Evolutionary conservation across 2,329 filamentous ascomycete species (phyloP).

Genomic region (Alternaria infectoria): DNA sequence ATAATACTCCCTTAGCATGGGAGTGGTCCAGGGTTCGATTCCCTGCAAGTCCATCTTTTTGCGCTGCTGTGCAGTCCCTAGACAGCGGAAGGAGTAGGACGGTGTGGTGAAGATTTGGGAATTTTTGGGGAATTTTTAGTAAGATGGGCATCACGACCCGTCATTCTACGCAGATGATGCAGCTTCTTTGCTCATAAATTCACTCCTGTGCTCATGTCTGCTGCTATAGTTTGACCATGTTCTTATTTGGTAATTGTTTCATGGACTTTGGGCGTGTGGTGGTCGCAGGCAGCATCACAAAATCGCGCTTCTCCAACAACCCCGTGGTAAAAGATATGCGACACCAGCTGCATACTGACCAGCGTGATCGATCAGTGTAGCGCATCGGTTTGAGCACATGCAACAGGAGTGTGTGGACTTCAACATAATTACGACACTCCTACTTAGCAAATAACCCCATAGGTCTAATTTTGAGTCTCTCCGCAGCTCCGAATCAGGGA

Average conservation of each 20-base stretch:
- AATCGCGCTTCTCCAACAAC: no score
- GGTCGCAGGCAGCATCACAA: no score
- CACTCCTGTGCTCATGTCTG: not conserved
- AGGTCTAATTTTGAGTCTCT: not conserved
- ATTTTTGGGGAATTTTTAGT: not conserved
- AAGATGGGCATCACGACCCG: not conserved
- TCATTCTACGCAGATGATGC: not conserved
- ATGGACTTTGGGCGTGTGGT: no score
- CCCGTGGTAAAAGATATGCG: not conserved
- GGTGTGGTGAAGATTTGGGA: not conserved
- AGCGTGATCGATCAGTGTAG: not conserved
- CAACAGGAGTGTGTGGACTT: not conserved
- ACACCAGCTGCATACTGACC: not conserved
- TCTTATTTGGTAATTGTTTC: not conserved
- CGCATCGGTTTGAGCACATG: not conserved
- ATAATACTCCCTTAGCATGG: conserved; percentile 30
- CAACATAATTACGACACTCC: not conserved
- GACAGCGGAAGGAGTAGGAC: no score
- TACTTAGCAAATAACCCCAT: not conserved
- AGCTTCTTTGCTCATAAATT: not conserved
- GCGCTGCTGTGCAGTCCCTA: not conserved
- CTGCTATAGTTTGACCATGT: not conserved
- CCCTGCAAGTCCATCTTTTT: conserved; percentile 15
- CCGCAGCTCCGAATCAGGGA: not conserved
- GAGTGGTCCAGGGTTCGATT: conserved; percentile 20